Evolutionary conservation across 306 rosid species (phyloP), one percentile per base, ranked within the genome.

Genomic region (Cicer cuneatum): DNA sequence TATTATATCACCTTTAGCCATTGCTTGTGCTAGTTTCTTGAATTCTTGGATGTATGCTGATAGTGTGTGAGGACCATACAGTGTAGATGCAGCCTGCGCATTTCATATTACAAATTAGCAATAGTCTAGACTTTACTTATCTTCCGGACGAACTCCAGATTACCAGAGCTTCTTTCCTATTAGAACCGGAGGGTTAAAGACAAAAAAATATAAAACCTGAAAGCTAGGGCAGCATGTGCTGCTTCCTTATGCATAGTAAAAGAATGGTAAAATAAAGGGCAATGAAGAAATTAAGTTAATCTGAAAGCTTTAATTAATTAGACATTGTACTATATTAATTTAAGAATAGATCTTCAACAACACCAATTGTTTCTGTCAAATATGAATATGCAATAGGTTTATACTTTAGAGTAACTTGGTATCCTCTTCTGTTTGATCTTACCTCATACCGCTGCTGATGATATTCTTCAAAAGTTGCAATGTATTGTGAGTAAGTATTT

Each of bases 11-110:
- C 89, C 96, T 67, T 78, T 76, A 5, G 90, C 93, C 88, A 93
- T 87, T 76, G 89, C 87, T 52, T 12, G 69, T 15, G 98, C 97
- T 66, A 87, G 69, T 85, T 89, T 90, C 71, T 89, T 83, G 57
- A 90, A 93, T 72, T 93, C 96, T 84, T 93, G 96, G 35, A 90
- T 83, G 82, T 88, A 89, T 62, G 98, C 92, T 71, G 97, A 90
- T 69, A 90, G 77, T 16, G 97, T 90, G 67, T 93, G 88, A 76
- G 93, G 98, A 78, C 97, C 98, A 45, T 89, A 90, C 19, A 93
- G 85, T 2, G 98, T 89, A 35, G 97, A 93, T 81, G 98, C 88
- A 80, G 88, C 97, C 98, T 90, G 83, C 79, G 51, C 18, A 74
- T 67, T 13, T 1, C 33, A 15, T 16, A 19, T 69, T 14, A 45